Conservation (phyloP, 306 rosid genomes). For the Trifolium dubium region DNA sequence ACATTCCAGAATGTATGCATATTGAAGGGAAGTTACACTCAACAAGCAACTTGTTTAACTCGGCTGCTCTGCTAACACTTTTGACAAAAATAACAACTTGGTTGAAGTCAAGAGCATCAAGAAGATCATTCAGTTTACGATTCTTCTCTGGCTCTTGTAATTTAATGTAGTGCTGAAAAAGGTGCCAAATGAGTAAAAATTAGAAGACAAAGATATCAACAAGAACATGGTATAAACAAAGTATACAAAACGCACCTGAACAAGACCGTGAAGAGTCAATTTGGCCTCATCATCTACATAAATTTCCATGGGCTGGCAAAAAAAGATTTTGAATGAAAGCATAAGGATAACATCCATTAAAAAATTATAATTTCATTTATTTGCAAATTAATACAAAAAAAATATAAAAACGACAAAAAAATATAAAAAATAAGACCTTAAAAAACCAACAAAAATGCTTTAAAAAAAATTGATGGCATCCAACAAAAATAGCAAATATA, state of each 20-base stretch:
- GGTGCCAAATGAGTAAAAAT: conserved; percentile 12
- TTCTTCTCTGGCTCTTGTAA: conserved; percentile 72
- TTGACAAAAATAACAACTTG: conserved; percentile 81
- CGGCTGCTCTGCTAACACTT: conserved; percentile 74
- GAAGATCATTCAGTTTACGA: conserved; percentile 79
- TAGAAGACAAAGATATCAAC: conserved; percentile 9
- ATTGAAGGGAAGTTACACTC: conserved; percentile 79
- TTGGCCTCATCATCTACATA: conserved; percentile 85
- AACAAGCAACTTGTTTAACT: conserved; percentile 74
- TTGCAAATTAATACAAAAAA: not conserved
- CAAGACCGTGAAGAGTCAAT: conserved; percentile 84
- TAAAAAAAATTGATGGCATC: not conserved
- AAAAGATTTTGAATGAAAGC: conserved; percentile 26
- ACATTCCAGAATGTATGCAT: conserved; percentile 83
- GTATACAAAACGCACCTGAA: conserved; percentile 51
- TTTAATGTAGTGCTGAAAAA: conserved; percentile 70
- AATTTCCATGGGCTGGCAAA: conserved; percentile 77
- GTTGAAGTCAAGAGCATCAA: conserved; percentile 80
- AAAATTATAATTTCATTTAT: conserved; percentile 6
- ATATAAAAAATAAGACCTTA: not conserved
- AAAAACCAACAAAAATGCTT: not conserved
- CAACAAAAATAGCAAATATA: not conserved
- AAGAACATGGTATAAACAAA: not conserved
- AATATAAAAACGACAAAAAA: not conserved
- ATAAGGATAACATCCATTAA: not conserved